phyloP scores from a whole-genome alignment of 192 early-diverging fungal genomes.

The Backusella psychrophila region DNA sequence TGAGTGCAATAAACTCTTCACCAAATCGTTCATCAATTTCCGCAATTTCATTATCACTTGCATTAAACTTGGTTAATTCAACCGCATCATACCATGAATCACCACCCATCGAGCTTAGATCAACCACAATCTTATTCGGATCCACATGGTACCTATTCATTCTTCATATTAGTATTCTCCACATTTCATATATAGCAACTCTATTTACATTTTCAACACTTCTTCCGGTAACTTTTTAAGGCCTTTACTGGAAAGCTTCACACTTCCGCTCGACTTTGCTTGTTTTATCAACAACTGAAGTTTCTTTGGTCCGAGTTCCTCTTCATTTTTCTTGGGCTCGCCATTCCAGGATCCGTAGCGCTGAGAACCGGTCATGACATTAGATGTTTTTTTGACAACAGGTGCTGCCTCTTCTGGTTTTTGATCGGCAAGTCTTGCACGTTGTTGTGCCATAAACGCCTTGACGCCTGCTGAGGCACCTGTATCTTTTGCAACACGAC shows the following conservation, averaged over 20 bases:
- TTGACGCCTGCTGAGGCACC: constrained; percentile 28
- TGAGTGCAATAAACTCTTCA: constrained; percentile 47
- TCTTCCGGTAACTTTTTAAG: constrained; percentile 45
- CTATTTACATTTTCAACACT: constrained; percentile 49
- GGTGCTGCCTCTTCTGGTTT: not conserved
- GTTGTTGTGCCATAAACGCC: constrained; percentile 32
- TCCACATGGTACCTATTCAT: constrained; percentile 46
- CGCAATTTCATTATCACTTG: constrained; percentile 47
- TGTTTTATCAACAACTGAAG: constrained; percentile 24
- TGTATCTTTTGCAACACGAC: not conserved
- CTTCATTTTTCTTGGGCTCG: not conserved
- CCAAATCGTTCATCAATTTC: constrained; percentile 46
- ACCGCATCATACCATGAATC: constrained; percentile 51
- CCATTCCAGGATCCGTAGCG: not conserved
- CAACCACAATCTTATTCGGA: constrained; percentile 43
- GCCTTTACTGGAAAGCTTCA: constrained; percentile 49
- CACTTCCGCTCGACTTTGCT: constrained; percentile 35
- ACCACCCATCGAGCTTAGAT: constrained; percentile 40
- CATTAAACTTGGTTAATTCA: constrained; percentile 51
- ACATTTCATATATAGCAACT: not conserved
- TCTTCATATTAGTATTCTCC: not conserved
- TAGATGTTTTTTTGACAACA: not conserved
- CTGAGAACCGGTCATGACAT: constrained; percentile 20
- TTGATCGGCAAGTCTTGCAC: constrained; percentile 14
- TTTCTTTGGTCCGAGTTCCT: not conserved